A percentile compares a stretch with the other conserved stretches of the same genome.
Conservation (phyloP, 768 basidiomycete genomes). For the Rhodotorula toruloides region DNA sequence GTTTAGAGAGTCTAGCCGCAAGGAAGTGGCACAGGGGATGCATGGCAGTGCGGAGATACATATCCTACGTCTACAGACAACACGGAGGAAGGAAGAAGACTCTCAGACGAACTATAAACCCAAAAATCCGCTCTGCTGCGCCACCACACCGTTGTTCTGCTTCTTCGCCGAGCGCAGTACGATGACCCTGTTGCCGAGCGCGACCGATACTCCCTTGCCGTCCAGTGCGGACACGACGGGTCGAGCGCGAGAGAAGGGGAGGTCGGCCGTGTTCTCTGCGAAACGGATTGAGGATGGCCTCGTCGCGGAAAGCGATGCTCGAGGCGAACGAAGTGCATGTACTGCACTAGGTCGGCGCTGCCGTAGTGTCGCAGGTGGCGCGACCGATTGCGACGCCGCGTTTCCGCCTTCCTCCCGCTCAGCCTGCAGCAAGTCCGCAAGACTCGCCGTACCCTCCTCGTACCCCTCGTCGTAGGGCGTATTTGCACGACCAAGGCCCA, state of each 20-base stretch:
- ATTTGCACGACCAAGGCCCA: too few species aligned
- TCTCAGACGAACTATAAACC: too few species aligned
- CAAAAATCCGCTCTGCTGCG: too few species aligned
- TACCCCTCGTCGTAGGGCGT: slow-evolving; percentile 1
- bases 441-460: slow-evolving; percentile 4
- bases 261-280: background rate
- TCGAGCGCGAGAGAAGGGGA: slow-evolving; percentile 32
- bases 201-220: background rate
- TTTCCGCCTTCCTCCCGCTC: background rate
- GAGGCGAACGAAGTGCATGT: too few species aligned
- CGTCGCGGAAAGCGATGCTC: too few species aligned
- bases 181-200: slow-evolving; percentile 23
- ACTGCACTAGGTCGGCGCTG: background rate
- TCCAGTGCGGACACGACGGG: slow-evolving; percentile 9
- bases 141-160: too few species aligned
- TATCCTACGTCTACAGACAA: too few species aligned
- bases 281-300: background rate
- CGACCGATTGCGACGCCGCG: background rate
- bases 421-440: slow-evolving; percentile 1
- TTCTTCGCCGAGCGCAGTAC: slow-evolving; percentile 22
- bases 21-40: too few species aligned
- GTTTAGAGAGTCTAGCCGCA: too few species aligned
- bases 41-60: too few species aligned
- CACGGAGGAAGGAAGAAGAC: too few species aligned
- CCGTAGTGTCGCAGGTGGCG: background rate